Evolutionary conservation across 345 rosid genomes (phyloP).

Genomic region (Adansonia digitata): DNA sequence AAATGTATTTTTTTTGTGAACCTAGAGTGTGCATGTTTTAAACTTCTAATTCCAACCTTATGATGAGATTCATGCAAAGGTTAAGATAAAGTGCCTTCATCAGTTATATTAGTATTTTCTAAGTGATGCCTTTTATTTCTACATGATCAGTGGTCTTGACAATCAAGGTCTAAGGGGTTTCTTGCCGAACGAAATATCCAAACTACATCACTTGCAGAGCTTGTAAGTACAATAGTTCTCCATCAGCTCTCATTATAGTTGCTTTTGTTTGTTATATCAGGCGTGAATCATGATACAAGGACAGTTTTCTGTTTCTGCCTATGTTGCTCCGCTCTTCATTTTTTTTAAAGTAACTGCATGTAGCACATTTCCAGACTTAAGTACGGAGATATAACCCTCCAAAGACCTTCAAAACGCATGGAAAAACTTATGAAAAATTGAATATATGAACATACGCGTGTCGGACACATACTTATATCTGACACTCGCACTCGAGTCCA

Average conservation of each 20-base stretch:
- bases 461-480: no score
- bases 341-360: no score
- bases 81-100: not conserved
- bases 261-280: not conserved
- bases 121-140: conserved; percentile 12
- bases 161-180: conserved; percentile 89
- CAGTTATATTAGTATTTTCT: not conserved
- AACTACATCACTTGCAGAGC: conserved; percentile 69
- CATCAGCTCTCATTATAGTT: conserved; percentile 15
- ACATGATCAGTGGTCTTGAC: conserved; percentile 63
- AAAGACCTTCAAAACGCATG: no score
- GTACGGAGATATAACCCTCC: no score
- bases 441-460: no score
- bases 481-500: no score
- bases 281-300: not conserved
- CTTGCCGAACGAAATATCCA: conserved; percentile 70
- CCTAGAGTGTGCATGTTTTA: not conserved
- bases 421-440: no score
- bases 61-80: not conserved
- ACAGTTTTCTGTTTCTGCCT: not conserved
- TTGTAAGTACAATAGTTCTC: conserved; percentile 49
- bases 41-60: not conserved
- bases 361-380: no score
- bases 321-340: no score
- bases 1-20: not conserved